A percentile compares a stretch with the other conserved stretches of the same genome.
phyloP scores from a whole-genome alignment of 257 asterid genomes.

The Solanum chilense region DNA sequence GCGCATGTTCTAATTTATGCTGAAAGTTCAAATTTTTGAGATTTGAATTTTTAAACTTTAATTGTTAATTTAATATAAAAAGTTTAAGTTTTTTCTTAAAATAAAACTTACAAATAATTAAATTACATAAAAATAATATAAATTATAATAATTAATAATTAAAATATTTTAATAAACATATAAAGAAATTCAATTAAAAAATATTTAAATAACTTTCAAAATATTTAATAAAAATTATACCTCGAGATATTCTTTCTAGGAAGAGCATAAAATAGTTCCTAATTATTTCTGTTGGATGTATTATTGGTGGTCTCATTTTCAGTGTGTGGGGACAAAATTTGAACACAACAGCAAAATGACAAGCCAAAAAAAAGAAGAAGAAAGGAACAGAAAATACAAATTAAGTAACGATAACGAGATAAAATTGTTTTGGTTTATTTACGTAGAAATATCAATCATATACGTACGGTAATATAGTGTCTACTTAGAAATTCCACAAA shows the following conservation, averaged over 20 bases:
- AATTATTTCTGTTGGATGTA: not conserved
- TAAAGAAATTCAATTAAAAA: not conserved
- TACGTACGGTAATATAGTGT: not conserved
- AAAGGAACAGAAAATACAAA: not conserved
- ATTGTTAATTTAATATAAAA: fast-evolving
- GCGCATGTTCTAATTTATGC: not conserved
- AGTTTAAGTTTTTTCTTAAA: too few relatives aligned
- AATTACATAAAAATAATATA: too few relatives aligned
- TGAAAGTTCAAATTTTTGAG: not conserved
- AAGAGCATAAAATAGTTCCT: not conserved
- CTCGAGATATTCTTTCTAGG: not conserved
- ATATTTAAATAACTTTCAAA: too few relatives aligned
- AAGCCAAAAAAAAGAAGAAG: not conserved
- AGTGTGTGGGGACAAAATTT: not conserved
- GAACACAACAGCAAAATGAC: not conserved
- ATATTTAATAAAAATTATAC: too few relatives aligned
- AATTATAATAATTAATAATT: too few relatives aligned
- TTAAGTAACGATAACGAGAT: not conserved
- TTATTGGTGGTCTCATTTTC: not conserved
- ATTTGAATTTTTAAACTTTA: too few relatives aligned
- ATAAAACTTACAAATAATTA: too few relatives aligned
- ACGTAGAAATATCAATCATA: not conserved
- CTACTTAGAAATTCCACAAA: not conserved
- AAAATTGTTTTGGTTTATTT: not conserved
- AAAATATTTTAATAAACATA: too few relatives aligned